A percentile compares a stretch with the other conserved stretches of the same genome.
Evolutionary conservation across 2,329 filamentous ascomycete species (phyloP).

Genomic region (Fusarium odoratissimum): DNA sequence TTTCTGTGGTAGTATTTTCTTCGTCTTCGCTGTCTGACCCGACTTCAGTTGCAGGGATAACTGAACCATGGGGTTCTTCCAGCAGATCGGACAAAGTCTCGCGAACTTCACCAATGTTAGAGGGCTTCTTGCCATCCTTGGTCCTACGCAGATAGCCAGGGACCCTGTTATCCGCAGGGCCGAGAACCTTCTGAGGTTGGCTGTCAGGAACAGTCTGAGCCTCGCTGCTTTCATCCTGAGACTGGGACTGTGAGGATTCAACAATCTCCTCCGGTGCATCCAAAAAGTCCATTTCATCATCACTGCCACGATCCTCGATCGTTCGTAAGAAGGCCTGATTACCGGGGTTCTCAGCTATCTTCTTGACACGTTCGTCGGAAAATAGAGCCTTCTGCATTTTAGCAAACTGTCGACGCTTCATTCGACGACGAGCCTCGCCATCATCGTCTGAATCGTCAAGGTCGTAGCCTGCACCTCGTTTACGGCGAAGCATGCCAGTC

Average conservation of each 20-base stretch:
- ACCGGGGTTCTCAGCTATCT: constrained; percentile 89
- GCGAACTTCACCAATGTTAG: constrained; percentile 82
- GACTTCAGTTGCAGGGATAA: constrained; percentile 59
- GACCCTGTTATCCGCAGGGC: constrained; percentile 60
- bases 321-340: constrained; percentile 90
- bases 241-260: constrained; percentile 51
- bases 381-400: constrained; percentile 92
- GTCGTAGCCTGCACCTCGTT: constrained; percentile 83
- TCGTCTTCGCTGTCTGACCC: constrained; percentile 58
- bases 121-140: constrained; percentile 72
- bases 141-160: constrained; percentile 73
- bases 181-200: constrained; percentile 58
- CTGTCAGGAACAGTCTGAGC: constrained; percentile 61
- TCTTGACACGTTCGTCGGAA: constrained; percentile 88
- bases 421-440: constrained; percentile 78
- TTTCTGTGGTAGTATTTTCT: constrained; percentile 35
- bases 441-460: constrained; percentile 93
- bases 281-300: constrained; percentile 82
- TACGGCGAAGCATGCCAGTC: constrained; percentile 85
- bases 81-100: constrained; percentile 86
- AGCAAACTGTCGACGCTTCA: constrained; percentile 88
- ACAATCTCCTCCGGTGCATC: constrained; percentile 56
- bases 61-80: constrained; percentile 69
- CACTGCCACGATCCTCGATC: constrained; percentile 83
- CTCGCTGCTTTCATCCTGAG: constrained; percentile 47